Percentiles rank a stretch among this genome's conserved stretches.
Conservation (phyloP, 257 asterid genomes). For the Agastache rugosa region DNA sequence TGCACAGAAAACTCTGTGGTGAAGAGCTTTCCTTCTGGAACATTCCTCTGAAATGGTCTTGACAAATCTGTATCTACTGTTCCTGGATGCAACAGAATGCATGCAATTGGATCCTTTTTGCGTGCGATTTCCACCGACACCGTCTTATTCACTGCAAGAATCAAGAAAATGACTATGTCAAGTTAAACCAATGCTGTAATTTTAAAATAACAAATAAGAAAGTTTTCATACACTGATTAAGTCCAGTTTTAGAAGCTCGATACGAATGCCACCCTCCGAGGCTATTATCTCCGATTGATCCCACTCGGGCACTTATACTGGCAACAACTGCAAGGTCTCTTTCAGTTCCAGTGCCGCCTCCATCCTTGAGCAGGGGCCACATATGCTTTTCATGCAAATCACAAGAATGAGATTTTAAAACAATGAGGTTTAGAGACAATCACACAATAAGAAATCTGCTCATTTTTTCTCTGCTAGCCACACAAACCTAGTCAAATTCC, state of each 20-base stretch:
- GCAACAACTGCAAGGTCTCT: slow-evolving; percentile 76
- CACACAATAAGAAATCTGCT: neutral
- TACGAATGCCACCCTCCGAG: slow-evolving; percentile 99
- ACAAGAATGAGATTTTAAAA: slow-evolving; percentile 12
- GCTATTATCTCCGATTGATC: slow-evolving; percentile 85
- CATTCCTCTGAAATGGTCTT: slow-evolving; percentile 82
- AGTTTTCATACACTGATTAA: slow-evolving; percentile 72
- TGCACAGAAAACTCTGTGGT: slow-evolving; percentile 82
- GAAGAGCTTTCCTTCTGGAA: slow-evolving; percentile 79
- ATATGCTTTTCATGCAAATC: slow-evolving; percentile 66
- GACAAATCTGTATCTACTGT: slow-evolving; percentile 96
- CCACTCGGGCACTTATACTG: slow-evolving; percentile 90
- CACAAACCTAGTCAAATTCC: neutral
- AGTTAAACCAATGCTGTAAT: neutral
- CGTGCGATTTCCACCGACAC: slow-evolving; percentile 75
- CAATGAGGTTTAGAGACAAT: neutral
- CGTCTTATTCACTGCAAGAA: slow-evolving; percentile 72
- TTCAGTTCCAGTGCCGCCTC: slow-evolving; percentile 73
- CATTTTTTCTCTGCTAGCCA: neutral
- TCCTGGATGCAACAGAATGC: slow-evolving; percentile 95
- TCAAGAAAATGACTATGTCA: neutral
- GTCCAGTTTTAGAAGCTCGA: slow-evolving; percentile 85
- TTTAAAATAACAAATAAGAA: slow-evolving; percentile 19
- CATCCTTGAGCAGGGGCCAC: slow-evolving; percentile 92
- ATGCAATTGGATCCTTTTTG: slow-evolving; percentile 75